Evolutionary conservation across 306 rosid genomes (phyloP).

Genomic region (Purshia tridentata): DNA sequence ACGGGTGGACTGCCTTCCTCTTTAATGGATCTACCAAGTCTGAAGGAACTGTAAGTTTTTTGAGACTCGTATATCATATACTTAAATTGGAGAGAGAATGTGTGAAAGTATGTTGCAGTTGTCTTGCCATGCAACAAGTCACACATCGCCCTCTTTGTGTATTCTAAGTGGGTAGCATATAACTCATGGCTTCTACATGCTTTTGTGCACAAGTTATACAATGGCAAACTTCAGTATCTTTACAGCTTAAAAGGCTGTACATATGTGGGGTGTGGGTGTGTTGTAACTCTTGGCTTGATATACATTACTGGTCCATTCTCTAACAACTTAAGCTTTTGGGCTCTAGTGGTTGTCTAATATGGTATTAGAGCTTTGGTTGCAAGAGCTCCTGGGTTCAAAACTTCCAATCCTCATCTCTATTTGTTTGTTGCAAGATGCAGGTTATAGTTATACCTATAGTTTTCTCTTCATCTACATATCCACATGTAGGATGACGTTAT

Average conservation of each 20-base stretch:
- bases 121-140: neutral
- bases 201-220: neutral
- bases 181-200: neutral
- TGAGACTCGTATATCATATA: slow-evolving; percentile 17
- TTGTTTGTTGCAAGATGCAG: neutral
- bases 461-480: neutral
- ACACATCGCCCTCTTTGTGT: neutral
- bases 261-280: neutral
- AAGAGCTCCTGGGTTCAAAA: neutral
- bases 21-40: slow-evolving; percentile 63
- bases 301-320: neutral
- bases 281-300: neutral
- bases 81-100: neutral
- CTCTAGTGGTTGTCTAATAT: neutral
- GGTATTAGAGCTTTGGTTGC: neutral
- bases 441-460: neutral
- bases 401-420: neutral
- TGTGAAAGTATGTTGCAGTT: neutral
- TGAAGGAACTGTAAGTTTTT: slow-evolving; percentile 78
- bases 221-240: neutral
- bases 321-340: neutral
- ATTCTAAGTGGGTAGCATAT: neutral
- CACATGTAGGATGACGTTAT: neutral
- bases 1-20: slow-evolving; percentile 67
- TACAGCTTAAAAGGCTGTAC: neutral